Evolutionary conservation across 768 basidiomycete genomes (phyloP), one percentile per base, ranked within the genome.

Genomic region (Boletus pseudopeckii): DNA sequence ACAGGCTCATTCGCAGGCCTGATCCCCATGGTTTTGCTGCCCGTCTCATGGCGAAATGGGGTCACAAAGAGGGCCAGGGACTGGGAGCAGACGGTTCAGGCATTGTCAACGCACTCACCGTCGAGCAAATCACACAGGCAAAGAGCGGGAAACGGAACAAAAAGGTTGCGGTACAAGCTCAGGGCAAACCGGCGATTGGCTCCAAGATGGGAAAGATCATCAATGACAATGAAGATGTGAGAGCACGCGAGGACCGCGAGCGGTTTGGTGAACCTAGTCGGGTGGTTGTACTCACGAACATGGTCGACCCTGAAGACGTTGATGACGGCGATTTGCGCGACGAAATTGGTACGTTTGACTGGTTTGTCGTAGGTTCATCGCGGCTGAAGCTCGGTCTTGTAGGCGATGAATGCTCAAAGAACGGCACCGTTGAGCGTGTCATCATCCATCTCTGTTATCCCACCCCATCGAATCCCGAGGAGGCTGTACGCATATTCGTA

Each of bases 1-100:
- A 32, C n/a, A 8, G 6, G 9, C 3, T 37, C 26, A 40, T 45
- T 39, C 22, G 41, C 15, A 79, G 80, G 50, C 75, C 83, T 37
- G 84, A 90, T 57, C 82, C 84, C 0, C 85, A 84, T 51, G 81
- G 80, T 13, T 92, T 95, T 61, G 92, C 92, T 32, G 85, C 86
- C 13, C 85, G 90, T 33, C 67, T 96, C 60, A 96, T 97, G 93
- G 90, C 90, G 3, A 97, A 94, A 73, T 95, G 90, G 90, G 95
- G 95, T 0, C 92, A 97, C 67, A 89, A 90, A 67, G 91, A 92
- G 67, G 96, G 96, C 1, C 86, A 93, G 71, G 95, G 95, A 10
- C 79, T 98, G 1, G 96, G 96, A 33, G 86, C 80, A 0, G 84
- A 90, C 54, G 90, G 85, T 8, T 79, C 80, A 2, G 94, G 94